Percentiles rank a stretch among this genome's conserved stretches.
phyloP scores from a whole-genome alignment of 768 basidiomycete species.

The Rhodosporidiobolus sp. region DNA sequence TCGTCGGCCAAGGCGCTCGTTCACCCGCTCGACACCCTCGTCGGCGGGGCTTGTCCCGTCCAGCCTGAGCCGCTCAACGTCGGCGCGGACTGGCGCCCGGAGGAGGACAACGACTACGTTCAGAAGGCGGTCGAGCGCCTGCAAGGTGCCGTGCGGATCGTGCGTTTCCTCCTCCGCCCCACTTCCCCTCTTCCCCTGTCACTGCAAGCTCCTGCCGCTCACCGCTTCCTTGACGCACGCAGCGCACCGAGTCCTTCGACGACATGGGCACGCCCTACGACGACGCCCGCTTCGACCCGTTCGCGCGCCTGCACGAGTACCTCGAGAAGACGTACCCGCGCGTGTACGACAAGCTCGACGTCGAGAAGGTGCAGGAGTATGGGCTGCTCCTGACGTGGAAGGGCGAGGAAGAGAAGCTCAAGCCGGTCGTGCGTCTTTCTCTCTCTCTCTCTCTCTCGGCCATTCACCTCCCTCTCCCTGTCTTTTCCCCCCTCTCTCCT shows the following conservation, averaged over 20 bases:
- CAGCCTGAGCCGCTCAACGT: constrained; percentile 9
- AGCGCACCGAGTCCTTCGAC: constrained; percentile 38
- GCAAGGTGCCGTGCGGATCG: constrained; percentile 18
- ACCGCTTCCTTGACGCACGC: background rate
- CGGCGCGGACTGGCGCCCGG: constrained; percentile 15
- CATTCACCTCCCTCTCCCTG: too few species aligned
- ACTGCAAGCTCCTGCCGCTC: background rate
- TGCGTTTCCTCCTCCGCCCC: background rate
- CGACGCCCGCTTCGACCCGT: constrained; percentile 22
- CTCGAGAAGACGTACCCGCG: constrained; percentile 33
- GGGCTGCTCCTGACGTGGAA: constrained; percentile 72
- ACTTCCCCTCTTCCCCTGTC: background rate
- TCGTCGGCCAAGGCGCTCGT: constrained; percentile 1
- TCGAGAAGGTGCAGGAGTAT: constrained; percentile 72
- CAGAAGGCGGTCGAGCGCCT: constrained; percentile 17
- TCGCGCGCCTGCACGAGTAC: constrained; percentile 20
- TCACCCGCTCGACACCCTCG: background rate
- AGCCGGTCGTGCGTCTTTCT: constrained; percentile 58
- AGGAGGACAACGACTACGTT: constrained; percentile 10
- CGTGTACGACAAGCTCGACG: constrained; percentile 56
- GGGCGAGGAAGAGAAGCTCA: constrained; percentile 61
- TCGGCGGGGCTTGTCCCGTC: constrained; percentile 5
- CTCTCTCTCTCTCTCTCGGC: background rate
- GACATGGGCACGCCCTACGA: constrained; percentile 27
- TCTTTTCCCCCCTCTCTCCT: too few species aligned